phyloP scores from a whole-genome alignment of 2,329 filamentous ascomycete genomes.

The Beauveria sp. region DNA sequence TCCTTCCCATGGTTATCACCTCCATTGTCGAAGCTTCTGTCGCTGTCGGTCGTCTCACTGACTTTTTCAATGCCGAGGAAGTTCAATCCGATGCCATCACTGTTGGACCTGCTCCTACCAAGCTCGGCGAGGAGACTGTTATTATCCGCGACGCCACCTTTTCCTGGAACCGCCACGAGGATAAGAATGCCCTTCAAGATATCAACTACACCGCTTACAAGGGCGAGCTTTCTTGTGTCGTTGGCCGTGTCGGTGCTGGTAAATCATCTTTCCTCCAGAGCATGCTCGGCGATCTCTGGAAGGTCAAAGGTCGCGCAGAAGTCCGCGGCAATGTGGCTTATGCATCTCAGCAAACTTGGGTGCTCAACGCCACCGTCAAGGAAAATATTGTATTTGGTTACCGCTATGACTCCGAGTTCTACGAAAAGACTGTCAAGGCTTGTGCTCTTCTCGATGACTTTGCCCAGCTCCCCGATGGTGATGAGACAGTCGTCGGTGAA shows the following conservation, averaged over 20 bases:
- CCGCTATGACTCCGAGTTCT: conserved; percentile 87
- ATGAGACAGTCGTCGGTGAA: conserved; percentile 94
- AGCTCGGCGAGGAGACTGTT: conserved; percentile 78
- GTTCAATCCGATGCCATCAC: conserved; percentile 78
- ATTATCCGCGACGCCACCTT: conserved; percentile 79
- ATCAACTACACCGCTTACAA: conserved; percentile 87
- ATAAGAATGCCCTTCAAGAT: conserved; percentile 63
- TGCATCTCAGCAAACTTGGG: conserved; percentile 88
- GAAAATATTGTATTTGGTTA: conserved; percentile 98
- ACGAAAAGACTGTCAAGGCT: conserved; percentile 84
- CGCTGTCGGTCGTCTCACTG: conserved; percentile 76
- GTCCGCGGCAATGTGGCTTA: conserved; percentile 82
- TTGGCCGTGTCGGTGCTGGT: conserved; percentile 88
- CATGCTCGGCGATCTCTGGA: conserved; percentile 87
- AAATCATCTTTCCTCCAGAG: conserved; percentile 90
- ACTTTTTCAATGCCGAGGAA: conserved; percentile 82
- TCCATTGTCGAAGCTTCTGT: conserved; percentile 94
- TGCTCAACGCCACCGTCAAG: conserved; percentile 94
- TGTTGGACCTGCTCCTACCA: conserved; percentile 59
- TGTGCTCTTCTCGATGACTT: conserved; percentile 92
- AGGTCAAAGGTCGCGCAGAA: conserved; percentile 73
- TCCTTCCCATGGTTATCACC: conserved; percentile 96
- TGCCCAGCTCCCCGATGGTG: conserved; percentile 83
- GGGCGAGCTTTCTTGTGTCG: conserved; percentile 85
- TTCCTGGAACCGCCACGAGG: conserved; percentile 85